phyloP scores from a whole-genome alignment of 768 basidiomycete species.

The Collybia nuda region DNA sequence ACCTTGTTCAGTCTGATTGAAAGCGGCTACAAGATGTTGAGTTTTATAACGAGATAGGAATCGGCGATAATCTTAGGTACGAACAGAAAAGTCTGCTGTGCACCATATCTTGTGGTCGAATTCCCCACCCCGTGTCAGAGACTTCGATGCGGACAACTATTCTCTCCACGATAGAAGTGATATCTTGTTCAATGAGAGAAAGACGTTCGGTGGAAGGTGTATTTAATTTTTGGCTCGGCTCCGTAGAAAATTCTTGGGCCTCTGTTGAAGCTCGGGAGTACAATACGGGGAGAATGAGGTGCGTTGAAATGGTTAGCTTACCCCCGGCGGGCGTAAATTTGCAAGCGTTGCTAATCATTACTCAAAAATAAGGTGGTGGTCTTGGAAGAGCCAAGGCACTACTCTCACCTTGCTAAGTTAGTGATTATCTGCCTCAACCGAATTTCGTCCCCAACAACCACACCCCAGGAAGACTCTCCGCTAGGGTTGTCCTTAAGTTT shows the following conservation, averaged over 20 bases:
- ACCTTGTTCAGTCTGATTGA: conserved; percentile 61
- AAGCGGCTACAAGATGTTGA: conserved; percentile 38
- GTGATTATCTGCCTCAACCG: conserved; percentile 66
- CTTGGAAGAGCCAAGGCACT: too few species aligned
- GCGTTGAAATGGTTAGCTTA: conserved; percentile 54
- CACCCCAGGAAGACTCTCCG: conserved; percentile 36
- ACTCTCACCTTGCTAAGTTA: conserved; percentile 59
- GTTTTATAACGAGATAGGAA: not conserved
- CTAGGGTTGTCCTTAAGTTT: conserved; percentile 28
- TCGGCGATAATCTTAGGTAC: conserved; percentile 14
- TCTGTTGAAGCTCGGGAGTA: not conserved
- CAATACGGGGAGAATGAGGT: conserved; percentile 34
- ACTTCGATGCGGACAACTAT: conserved; percentile 71
- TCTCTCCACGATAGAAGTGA: conserved; percentile 29
- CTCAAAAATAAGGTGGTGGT: not conserved
- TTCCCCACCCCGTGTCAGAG: conserved; percentile 63
- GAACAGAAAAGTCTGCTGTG: conserved; percentile 58
- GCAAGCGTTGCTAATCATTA: conserved; percentile 44
- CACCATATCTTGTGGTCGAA: conserved; percentile 58
- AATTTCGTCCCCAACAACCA: conserved; percentile 71
- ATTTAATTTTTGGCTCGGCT: not conserved
- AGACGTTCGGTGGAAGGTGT: not conserved
- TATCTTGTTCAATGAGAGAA: not conserved
- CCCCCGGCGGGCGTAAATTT: conserved; percentile 61
- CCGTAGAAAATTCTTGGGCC: not conserved